Evolutionary conservation across 2,329 filamentous ascomycete species (phyloP).

Genomic region (Teratosphaeria viscida): DNA sequence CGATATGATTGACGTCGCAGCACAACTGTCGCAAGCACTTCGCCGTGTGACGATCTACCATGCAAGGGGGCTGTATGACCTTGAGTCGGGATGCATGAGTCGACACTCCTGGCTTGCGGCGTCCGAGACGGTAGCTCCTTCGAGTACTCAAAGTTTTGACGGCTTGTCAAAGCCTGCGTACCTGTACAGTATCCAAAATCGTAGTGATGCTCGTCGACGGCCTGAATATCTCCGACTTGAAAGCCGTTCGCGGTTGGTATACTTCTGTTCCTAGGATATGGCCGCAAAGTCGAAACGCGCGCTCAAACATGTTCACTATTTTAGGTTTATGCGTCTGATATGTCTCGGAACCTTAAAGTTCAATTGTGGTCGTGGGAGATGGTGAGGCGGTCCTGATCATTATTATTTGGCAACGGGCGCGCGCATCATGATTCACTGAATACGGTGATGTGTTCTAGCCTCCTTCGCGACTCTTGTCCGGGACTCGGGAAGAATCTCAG

Average conservation of each 20-base stretch:
- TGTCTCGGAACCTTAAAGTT: not conserved
- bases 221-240: not conserved
- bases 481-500: not conserved
- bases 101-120: no score
- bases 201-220: not conserved
- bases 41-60: no score
- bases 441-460: not conserved
- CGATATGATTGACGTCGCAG: no score
- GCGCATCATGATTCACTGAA: not conserved
- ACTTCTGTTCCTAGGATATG: not conserved
- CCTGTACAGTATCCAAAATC: not conserved
- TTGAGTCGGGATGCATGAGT: no score
- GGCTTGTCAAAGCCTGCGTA: not conserved
- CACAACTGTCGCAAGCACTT: no score
- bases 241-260: not conserved
- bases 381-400: not conserved
- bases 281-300: not conserved
- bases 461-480: not conserved
- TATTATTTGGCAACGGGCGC: not conserved
- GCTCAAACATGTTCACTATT: not conserved
- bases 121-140: no score
- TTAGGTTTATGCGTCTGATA: not conserved
- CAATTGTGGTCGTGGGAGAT: not conserved
- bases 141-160: not conserved
- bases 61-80: no score